phyloP scores from a whole-genome alignment of 305 asterid genomes.

The Striga hermonthica region DNA sequence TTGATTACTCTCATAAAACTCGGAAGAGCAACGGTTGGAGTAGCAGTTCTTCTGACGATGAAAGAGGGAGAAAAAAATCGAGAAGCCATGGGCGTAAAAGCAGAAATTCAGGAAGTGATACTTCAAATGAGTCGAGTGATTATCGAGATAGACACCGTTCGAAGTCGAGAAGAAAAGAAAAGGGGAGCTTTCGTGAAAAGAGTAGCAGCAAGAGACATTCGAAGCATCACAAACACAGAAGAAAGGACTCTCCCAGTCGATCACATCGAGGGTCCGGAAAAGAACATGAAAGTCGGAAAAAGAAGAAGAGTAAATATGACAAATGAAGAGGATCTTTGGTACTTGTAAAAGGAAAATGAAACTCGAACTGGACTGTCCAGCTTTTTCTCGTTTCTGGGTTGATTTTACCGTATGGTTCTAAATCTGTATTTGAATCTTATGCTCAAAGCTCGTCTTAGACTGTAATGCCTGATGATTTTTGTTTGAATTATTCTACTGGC shows the following conservation, averaged over 20 bases:
- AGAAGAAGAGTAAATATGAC: constrained; percentile 45
- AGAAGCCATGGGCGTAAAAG: constrained; percentile 45
- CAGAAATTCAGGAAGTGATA: constrained; percentile 40
- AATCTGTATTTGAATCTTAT: not conserved
- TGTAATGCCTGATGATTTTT: not conserved
- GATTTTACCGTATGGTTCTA: not conserved
- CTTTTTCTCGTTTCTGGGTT: not conserved
- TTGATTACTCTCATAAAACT: constrained; percentile 27
- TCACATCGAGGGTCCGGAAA: constrained; percentile 53
- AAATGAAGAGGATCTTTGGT: constrained; percentile 33
- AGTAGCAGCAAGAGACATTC: constrained; percentile 65
- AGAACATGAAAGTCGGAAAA: constrained; percentile 43
- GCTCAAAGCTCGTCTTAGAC: not conserved
- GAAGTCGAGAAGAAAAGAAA: constrained; percentile 53
- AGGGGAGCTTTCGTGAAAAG: constrained; percentile 44
- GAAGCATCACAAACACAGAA: constrained; percentile 67
- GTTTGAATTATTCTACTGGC: not conserved
- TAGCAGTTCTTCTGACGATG: constrained; percentile 60
- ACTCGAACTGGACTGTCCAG: not conserved
- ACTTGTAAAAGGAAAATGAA: not conserved
- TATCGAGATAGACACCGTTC: constrained; percentile 43
- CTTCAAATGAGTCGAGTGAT: constrained; percentile 42
- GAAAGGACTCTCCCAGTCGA: constrained; percentile 55
- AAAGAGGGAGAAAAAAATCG: constrained; percentile 50
- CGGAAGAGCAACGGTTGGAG: constrained; percentile 24